Conservation (phyloP, 2,329 filamentous ascomycete species). For the Sporothrix sp. region DNA sequence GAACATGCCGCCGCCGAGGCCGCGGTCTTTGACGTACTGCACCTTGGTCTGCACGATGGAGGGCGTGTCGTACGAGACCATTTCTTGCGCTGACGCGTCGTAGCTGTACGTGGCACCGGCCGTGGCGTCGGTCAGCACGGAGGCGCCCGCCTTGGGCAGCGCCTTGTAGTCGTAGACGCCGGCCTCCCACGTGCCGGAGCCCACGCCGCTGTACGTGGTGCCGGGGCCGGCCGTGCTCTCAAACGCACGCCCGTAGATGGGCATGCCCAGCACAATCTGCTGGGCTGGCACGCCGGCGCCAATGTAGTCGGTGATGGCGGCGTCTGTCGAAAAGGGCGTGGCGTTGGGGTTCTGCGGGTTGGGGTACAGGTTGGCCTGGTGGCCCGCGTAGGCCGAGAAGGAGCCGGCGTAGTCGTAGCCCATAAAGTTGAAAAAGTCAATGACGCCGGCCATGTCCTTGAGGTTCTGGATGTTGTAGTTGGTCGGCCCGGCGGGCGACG, state of each 20-base stretch:
- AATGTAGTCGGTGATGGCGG: conserved; percentile 57
- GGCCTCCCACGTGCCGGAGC: conserved; percentile 59
- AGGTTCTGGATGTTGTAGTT: conserved; percentile 41
- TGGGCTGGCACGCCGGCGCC: conserved; percentile 47
- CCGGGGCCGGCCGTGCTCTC: conserved; percentile 55
- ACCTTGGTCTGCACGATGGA: conserved; percentile 53
- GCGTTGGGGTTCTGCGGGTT: conserved; percentile 41
- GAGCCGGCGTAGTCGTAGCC: conserved; percentile 63
- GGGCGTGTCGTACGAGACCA: conserved; percentile 65
- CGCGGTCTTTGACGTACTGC: conserved; percentile 48
- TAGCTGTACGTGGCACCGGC: conserved; percentile 63
- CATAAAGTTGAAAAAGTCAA: conserved; percentile 55
- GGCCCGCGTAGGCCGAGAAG: conserved; percentile 53
- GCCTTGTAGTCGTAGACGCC: conserved; percentile 76
- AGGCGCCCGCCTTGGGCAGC: conserved; percentile 53
- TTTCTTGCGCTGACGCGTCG: conserved; percentile 45
- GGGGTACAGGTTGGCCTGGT: conserved; percentile 61
- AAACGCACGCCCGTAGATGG: conserved; percentile 69
- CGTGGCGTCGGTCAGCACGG: conserved; percentile 45
- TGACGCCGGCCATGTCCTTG: conserved; percentile 33
- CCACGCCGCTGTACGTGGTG: conserved; percentile 51
- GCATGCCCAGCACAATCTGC: conserved; percentile 71
- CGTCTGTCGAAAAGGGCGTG: conserved; percentile 61
- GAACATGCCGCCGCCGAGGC: conserved; percentile 72
- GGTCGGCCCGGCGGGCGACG: conserved; percentile 37